Percentiles rank a stretch among this genome's conserved stretches.
Evolutionary conservation across 352 stramenopile genomes (phyloP).

Genomic region (Pythium aquatile): DNA sequence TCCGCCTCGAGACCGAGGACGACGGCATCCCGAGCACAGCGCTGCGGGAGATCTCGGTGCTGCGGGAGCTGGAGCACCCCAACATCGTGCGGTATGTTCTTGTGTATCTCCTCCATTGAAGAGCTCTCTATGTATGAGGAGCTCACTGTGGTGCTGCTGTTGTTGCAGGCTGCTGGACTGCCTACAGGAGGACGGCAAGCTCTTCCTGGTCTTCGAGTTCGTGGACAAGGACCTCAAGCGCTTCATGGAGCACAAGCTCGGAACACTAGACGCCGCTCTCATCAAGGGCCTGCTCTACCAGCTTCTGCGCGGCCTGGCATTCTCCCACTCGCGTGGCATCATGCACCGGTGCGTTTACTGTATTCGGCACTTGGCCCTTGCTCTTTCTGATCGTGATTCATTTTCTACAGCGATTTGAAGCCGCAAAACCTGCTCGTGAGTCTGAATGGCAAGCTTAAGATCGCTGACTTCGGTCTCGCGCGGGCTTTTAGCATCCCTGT

Average conservation of each 20-base stretch:
- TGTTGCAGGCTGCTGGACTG: conserved; percentile 88
- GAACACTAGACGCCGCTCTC: conserved; percentile 49
- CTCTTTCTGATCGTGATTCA: background rate
- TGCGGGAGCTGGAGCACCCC: conserved; percentile 96
- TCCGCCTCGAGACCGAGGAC: conserved; percentile 98
- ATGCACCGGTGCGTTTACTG: conserved; percentile 69
- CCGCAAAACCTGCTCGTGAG: conserved; percentile 98
- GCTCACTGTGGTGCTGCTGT: background rate
- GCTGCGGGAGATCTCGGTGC: conserved; percentile 97
- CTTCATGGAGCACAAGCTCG: conserved; percentile 91
- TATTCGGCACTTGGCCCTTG: background rate
- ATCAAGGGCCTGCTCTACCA: conserved; percentile 87
- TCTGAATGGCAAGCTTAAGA: conserved; percentile 93
- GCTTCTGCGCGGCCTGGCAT: conserved; percentile 82
- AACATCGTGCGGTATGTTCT: conserved; percentile 94
- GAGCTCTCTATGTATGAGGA: background rate
- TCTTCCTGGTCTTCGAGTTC: conserved; percentile 99
- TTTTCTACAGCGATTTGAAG: conserved; percentile 90
- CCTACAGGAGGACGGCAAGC: conserved; percentile 92
- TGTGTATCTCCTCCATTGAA: background rate
- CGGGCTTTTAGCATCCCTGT: conserved; percentile 97
- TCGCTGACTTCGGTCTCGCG: conserved; percentile 98
- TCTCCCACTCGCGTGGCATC: conserved; percentile 85
- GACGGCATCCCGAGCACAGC: conserved; percentile 98
- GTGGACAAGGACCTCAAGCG: conserved; percentile 98